Evolutionary conservation across 2,329 filamentous ascomycete genomes (phyloP).

Genomic region (Sporothrix curviconia): DNA sequence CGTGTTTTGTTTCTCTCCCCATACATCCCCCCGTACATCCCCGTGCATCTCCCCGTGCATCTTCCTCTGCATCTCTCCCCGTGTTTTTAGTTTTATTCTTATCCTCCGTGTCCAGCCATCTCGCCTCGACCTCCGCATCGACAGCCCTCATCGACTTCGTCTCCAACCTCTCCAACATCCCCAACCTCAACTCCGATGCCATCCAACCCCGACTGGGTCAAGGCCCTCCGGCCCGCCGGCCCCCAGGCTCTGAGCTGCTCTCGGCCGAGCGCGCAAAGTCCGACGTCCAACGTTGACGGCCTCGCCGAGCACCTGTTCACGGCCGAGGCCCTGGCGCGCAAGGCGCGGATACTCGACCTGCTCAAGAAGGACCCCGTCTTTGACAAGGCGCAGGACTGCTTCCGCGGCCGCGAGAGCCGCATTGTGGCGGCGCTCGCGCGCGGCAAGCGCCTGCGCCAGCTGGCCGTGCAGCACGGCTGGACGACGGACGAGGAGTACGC

Average conservation of each 20-base stretch:
- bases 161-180: no score
- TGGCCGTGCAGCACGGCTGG: constrained; percentile 64
- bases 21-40: no score
- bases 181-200: no score
- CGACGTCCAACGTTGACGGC: constrained; percentile 58
- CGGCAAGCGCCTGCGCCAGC: constrained; percentile 62
- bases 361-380: constrained; percentile 63
- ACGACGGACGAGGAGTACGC: constrained; percentile 53
- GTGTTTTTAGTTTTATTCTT: no score
- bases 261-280: constrained; percentile 61
- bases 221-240: constrained; percentile 39
- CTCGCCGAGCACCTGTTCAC: constrained; percentile 65
- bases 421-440: constrained; percentile 64
- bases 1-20: no score
- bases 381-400: constrained; percentile 73
- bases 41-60: no score
- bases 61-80: no score
- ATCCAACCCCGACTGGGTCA: constrained; percentile 23
- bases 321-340: constrained; percentile 54
- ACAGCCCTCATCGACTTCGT: no score
- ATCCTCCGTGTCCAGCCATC: no score
- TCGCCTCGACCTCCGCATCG: no score
- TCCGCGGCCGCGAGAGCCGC: constrained; percentile 60
- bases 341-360: constrained; percentile 55
- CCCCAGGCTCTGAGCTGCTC: constrained; percentile 65